Percentiles rank a stretch among this genome's conserved stretches.
Conservation (phyloP, 1,284 basidiomycete genomes). For the Ceratobasidium sp. region DNA sequence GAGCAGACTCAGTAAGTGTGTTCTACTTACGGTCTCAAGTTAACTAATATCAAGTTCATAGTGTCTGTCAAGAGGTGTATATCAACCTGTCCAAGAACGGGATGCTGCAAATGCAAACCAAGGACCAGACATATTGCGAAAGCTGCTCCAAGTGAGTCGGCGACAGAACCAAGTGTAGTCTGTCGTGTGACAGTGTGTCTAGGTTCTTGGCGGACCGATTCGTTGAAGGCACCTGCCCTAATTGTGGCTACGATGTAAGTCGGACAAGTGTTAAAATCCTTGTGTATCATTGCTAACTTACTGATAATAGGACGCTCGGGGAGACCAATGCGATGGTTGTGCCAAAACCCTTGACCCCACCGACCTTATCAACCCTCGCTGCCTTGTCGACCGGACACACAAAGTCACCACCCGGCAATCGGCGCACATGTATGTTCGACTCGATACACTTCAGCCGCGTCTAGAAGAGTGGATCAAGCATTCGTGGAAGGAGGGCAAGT, state of each 20-base stretch:
- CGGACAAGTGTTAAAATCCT: too few relatives aligned
- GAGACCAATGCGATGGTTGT: slow-evolving; percentile 98
- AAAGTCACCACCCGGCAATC: slow-evolving; percentile 76
- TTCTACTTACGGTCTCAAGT: background rate
- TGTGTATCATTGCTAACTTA: background rate
- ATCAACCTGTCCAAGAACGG: slow-evolving; percentile 78
- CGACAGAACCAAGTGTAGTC: background rate
- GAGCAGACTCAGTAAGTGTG: slow-evolving; percentile 81
- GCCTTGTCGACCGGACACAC: slow-evolving; percentile 85
- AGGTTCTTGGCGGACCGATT: slow-evolving; percentile 95
- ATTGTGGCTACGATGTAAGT: slow-evolving; percentile 81
- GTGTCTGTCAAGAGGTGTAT: slow-evolving; percentile 90
- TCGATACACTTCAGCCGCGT: slow-evolving; percentile 82
- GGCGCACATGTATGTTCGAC: slow-evolving; percentile 92
- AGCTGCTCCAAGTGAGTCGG: slow-evolving; percentile 76
- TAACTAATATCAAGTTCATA: slow-evolving; percentile 52
- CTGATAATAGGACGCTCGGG: slow-evolving; percentile 82
- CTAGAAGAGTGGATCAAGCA: slow-evolving; percentile 89
- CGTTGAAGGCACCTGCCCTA: slow-evolving; percentile 92
- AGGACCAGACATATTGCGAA: slow-evolving; percentile 93
- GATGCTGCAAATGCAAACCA: slow-evolving; percentile 79
- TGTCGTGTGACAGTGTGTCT: slow-evolving; percentile 21
- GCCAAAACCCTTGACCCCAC: slow-evolving; percentile 91
- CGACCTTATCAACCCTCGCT: slow-evolving; percentile 94
- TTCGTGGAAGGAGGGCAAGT: slow-evolving; percentile 82